Conservation (phyloP, 2,329 filamentous ascomycete genomes). For the Penicillium sp. region DNA sequence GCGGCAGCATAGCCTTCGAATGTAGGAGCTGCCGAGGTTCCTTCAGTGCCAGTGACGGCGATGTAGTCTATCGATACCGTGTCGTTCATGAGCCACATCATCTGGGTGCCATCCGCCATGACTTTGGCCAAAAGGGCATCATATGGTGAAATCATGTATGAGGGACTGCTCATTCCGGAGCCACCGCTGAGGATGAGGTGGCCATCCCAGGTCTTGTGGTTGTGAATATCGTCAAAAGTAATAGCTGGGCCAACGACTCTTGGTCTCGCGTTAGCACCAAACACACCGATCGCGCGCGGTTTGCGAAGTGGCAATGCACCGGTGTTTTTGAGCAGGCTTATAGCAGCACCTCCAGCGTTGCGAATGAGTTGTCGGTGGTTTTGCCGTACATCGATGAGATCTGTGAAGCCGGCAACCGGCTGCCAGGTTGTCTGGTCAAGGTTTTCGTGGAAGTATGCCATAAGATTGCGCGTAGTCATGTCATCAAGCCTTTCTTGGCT, state of each 20-base stretch:
- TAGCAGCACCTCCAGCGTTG: constrained; percentile 49
- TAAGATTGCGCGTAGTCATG: constrained; percentile 50
- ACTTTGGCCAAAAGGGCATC: too few relatives aligned
- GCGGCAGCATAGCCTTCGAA: constrained; percentile 45
- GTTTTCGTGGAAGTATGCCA: not conserved
- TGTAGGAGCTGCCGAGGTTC: constrained; percentile 22
- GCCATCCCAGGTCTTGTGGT: too few relatives aligned
- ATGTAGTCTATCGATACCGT: too few relatives aligned
- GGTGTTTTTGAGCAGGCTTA: constrained; percentile 61
- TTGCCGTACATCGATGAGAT: not conserved
- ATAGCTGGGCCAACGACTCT: not conserved
- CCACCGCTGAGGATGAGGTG: too few relatives aligned
- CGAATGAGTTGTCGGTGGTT: not conserved
- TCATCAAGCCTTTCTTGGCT: constrained; percentile 55
- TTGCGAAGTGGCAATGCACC: constrained; percentile 53
- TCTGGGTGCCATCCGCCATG: too few relatives aligned
- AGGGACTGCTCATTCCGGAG: too few relatives aligned
- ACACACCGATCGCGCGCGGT: constrained; percentile 54
- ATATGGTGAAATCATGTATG: too few relatives aligned
- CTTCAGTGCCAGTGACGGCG: not conserved
- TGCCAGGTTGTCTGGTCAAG: not conserved
- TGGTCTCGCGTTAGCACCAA: constrained; percentile 54
- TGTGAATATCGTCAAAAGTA: too few relatives aligned
- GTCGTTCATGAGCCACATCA: too few relatives aligned
- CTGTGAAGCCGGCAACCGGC: not conserved